phyloP scores from a whole-genome alignment of 2,329 filamentous ascomycete genomes.

The Macrophomina phaseolina region DNA sequence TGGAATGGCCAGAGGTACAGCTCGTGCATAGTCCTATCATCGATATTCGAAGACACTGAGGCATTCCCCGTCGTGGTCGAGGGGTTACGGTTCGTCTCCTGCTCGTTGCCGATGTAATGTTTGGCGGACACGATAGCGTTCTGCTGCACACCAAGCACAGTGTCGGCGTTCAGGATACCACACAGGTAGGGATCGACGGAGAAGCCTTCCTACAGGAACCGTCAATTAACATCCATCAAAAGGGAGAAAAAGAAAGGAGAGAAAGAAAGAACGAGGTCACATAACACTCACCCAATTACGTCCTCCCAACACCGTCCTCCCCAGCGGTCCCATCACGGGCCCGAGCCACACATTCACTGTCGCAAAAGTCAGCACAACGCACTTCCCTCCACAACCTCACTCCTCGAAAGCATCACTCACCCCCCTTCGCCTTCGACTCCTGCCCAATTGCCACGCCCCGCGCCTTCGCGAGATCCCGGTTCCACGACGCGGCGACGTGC shows the following conservation, averaged over 20 bases:
- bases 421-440: conserved; percentile 51
- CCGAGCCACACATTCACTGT: conserved; percentile 9
- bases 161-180: conserved; percentile 48
- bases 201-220: conserved; percentile 50
- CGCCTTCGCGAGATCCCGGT: conserved; percentile 40
- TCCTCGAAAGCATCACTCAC: conserved; percentile 34
- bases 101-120: conserved; percentile 67
- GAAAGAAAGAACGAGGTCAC: background rate
- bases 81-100: conserved; percentile 58
- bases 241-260: too few relatives aligned
- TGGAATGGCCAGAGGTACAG: conserved; percentile 71
- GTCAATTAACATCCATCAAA: background rate
- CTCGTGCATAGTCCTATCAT: conserved; percentile 70
- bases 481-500: conserved; percentile 47
- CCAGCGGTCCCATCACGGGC: conserved; percentile 32
- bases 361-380: background rate
- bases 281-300: conserved; percentile 32
- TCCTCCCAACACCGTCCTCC: conserved; percentile 50
- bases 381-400: too few relatives aligned
- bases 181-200: conserved; percentile 52
- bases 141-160: conserved; percentile 47
- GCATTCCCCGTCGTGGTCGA: background rate
- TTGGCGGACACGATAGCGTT: conserved; percentile 53
- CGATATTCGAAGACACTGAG: conserved; percentile 65
- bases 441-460: conserved; percentile 41